Evolutionary conservation across 805 yeast species (phyloP), one percentile per base, ranked within the genome.

Genomic region (Metschnikowia reukaufii): DNA sequence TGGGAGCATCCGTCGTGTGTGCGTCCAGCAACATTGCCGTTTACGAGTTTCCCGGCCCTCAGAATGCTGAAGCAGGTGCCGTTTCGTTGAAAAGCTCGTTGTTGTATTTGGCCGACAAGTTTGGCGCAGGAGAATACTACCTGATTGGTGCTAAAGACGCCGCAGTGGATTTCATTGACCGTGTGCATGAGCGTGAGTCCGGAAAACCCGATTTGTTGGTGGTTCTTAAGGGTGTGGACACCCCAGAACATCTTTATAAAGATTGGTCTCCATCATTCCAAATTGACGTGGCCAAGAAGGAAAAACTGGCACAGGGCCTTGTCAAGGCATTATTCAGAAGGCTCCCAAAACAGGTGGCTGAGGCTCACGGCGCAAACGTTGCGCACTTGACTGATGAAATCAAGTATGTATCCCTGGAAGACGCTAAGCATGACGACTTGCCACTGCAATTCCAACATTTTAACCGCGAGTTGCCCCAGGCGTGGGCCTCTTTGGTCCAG

Each of bases 61-160:
- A 18, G 18, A 20, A 13, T n/a, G 20, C 36, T 30, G 40, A 33
- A 39, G 42, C 33, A 7, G 50, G 49, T 21, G 36, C 40, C 25
- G 49, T 40, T n/a, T 51, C 57, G 23, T 17, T 49, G 31, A 47
- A 58, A 20, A 72, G 70, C 41, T 73, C 78, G 2, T 58, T 68
- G 27, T 58, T 70, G 45, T 74, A 72, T 55, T 67, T 78, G 50
- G 74, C 79, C 32, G 79, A 76, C 52, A 69, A 66, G 46, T 66
- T 74, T 43, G 77, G 67, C 18, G 65, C 72, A 19, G 66, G 74
- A 18, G 67, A 65, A 18, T 60, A 61, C 48, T 70, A 67, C 51
- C 56, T 61, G 27, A 47, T 76, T 34, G 57, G 57, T 34, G 40
- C 40, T 36, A 68, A 67, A 18, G 55, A 60, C n/a, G 51, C 58